Evolutionary conservation across 495 filamentous ascomycete genomes (phyloP), one percentile per base, ranked within the genome.

Genomic region (Penicillium flavigenum): DNA sequence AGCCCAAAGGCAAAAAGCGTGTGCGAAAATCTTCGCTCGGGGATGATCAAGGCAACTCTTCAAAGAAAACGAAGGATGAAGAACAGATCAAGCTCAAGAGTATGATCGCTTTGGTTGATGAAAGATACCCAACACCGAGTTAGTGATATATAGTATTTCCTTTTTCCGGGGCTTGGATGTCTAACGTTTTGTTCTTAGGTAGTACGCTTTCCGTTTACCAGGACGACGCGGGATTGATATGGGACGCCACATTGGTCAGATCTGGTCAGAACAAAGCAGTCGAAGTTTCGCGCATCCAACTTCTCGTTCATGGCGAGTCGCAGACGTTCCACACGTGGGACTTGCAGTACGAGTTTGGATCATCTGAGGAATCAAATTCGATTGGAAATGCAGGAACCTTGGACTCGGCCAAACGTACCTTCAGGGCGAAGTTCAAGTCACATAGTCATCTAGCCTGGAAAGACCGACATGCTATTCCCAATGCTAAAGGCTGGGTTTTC

Each of bases 181-280:
- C 22, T 55, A 27, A 55, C 29, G 1, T 5, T 24, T 20, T 2
- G 3, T 41, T 16, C 5, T 27, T 27, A 53, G 50, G 16, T 7
- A 11, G 4, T 8, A 4, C n/a, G 38, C 50, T 43, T 32, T n/a
- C 49, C 17, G 61, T 63, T n/a, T 63, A 36, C 34, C 17, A 38
- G 10, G 42, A 63, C 31, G 36, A 48, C 2, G 10, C 26, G 5
- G 36, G 50, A 8, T 31, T 46, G n/a, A 20, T 47, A 27, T 63
- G 49, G 52, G 57, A 63, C 53, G 57, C 57, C 7, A 57, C 29
- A 11, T 9, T 63, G 20, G 29, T 60, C 36, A 62, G 22, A 14
- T 3, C 14, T 20, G 24, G 4, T 24, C 5, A 7, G 14, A 42
- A 14, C n/a, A 16, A 11, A 5, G 9, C 2, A 17, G 26, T 57